phyloP scores from a whole-genome alignment of 2,329 filamentous ascomycete genomes.

The Pseudocercospora crystallina region DNA sequence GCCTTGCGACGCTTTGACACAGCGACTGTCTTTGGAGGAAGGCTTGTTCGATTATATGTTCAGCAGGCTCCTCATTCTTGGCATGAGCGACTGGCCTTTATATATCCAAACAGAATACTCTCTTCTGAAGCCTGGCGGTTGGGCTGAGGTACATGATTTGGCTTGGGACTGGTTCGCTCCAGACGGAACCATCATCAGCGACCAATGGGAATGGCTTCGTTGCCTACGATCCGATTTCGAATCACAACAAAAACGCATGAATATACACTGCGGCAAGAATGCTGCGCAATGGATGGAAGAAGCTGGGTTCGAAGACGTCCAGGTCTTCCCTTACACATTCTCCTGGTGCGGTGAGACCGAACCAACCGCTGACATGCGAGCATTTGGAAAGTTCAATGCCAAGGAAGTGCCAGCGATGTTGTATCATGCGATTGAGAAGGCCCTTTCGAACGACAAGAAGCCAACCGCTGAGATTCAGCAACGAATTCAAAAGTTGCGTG shows the following conservation, averaged over 20 bases:
- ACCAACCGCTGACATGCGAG: slow-evolving; percentile 8
- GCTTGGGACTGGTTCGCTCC: slow-evolving; percentile 8
- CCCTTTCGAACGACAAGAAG: background rate
- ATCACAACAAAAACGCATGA: slow-evolving; percentile 6
- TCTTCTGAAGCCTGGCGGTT: slow-evolving; percentile 25
- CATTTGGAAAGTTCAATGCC: slow-evolving; percentile 9
- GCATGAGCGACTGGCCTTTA: slow-evolving; percentile 24
- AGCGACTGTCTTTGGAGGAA: background rate
- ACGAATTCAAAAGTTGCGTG: slow-evolving; percentile 8
- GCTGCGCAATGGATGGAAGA: slow-evolving; percentile 11
- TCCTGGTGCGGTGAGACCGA: slow-evolving; percentile 7
- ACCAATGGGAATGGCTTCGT: slow-evolving; percentile 11
- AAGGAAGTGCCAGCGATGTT: slow-evolving; percentile 11
- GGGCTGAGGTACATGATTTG: slow-evolving; percentile 25
- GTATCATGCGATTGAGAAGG: slow-evolving; percentile 9
- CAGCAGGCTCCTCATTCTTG: slow-evolving; percentile 21
- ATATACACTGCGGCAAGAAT: slow-evolving; percentile 9
- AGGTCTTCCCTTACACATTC: slow-evolving; percentile 4
- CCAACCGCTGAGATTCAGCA: background rate
- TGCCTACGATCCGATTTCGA: background rate
- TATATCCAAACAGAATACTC: slow-evolving; percentile 16
- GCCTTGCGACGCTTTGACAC: background rate
- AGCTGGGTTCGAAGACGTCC: slow-evolving; percentile 14
- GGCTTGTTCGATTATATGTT: slow-evolving; percentile 25
- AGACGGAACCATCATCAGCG: slow-evolving; percentile 4